These are phyloP conservation scores for Leccinum incarnatum DNA, from an alignment of 768 basidiomycete genomes.

Conservation along the genomic window DNA sequence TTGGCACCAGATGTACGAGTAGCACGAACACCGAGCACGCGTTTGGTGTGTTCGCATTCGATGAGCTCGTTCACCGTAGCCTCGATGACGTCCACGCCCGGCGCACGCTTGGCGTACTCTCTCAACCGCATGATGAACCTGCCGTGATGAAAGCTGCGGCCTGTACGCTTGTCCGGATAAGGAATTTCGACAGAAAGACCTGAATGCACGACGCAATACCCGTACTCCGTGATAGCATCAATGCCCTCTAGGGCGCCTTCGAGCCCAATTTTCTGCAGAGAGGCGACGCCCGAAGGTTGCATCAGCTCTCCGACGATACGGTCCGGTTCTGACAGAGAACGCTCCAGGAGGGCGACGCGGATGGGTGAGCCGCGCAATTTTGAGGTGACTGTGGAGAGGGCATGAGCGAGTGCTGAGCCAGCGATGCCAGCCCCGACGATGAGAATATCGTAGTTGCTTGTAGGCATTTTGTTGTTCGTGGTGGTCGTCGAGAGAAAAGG, in stretches of 20 bases:
- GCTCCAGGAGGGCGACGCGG: slow-evolving; percentile 82
- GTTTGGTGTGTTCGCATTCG: slow-evolving; percentile 47
- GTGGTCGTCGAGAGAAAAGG: neutral
- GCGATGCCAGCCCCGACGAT: slow-evolving; percentile 93
- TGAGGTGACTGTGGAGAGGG: slow-evolving; percentile 59
- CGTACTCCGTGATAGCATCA: slow-evolving; percentile 76
- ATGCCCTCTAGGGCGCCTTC: slow-evolving; percentile 78
- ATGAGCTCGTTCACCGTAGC: slow-evolving; percentile 79
- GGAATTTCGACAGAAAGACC: slow-evolving; percentile 81
- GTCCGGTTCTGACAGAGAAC: slow-evolving; percentile 90
- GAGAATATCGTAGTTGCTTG: slow-evolving; percentile 63
- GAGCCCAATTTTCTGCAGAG: slow-evolving; percentile 76
- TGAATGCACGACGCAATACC: slow-evolving; percentile 74
- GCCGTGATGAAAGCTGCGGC: slow-evolving; percentile 93
- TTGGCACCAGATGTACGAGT: slow-evolving; percentile 37
- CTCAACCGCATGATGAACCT: slow-evolving; percentile 81
- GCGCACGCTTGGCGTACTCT: slow-evolving; percentile 54
- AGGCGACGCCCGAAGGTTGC: slow-evolving; percentile 86
- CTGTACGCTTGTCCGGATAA: slow-evolving; percentile 72
- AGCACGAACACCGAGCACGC: slow-evolving; percentile 67
- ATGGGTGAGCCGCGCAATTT: slow-evolving; percentile 51
- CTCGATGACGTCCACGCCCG: slow-evolving; percentile 77
- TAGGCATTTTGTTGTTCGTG: slow-evolving; percentile 8
- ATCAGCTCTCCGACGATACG: slow-evolving; percentile 96
- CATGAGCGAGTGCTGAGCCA: slow-evolving; percentile 83